Evolutionary conservation across 2,329 filamentous ascomycete genomes (phyloP), one percentile per base, ranked within the genome.

Genomic region (Atkinsonella hypoxylon): DNA sequence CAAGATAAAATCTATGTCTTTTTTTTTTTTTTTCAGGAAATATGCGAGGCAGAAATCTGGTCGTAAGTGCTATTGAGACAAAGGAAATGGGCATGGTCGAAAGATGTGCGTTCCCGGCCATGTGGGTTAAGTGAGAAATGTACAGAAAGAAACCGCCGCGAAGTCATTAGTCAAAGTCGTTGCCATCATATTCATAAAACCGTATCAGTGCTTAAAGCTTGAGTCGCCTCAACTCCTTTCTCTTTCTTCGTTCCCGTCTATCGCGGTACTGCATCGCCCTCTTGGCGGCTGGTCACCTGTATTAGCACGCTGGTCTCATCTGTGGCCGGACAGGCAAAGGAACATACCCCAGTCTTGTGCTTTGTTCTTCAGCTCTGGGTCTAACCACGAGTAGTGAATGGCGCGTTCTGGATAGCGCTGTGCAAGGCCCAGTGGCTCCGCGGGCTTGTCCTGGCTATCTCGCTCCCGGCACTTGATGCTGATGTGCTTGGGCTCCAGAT

Each of bases 331-430:
- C 40, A 42, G 20, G 17, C 34, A 26, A 15, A 26, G 18, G 17
- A 26, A 70, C 71, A 61, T 61, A 74, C 72, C 65, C 58, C 70
- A 65, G 50, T 68, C 61, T 49, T 62, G 61, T 8, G 69, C 66
- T 38, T 65, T 62, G 43, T 57, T 53, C 56, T 70, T 70, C 47
- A 69, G 55, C 45, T 69, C 64, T 2, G 59, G 49, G 8, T 67
- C 62, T 13, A 75, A 69, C 73, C 73, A 76, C 4, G 59, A 48
- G 56, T 75, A 76, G 36, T 65, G 60, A 38, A 75, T 61, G 7
- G 72, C 72, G 22, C 70, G 65, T 51, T 75, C 72, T 2, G 73
- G 73, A 51, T 70, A 75, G n/a, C 74, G 64, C 49, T 69, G 67
- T 0, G 63, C 66, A 11, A 70, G 59, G 1, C 67, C 67, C 22